A percentile compares a stretch with the other conserved stretches of the same genome.
These are phyloP conservation scores for Tolypocladium amazonense DNA, from an alignment of 2,329 filamentous ascomycete species.

Conservation along the genomic window DNA sequence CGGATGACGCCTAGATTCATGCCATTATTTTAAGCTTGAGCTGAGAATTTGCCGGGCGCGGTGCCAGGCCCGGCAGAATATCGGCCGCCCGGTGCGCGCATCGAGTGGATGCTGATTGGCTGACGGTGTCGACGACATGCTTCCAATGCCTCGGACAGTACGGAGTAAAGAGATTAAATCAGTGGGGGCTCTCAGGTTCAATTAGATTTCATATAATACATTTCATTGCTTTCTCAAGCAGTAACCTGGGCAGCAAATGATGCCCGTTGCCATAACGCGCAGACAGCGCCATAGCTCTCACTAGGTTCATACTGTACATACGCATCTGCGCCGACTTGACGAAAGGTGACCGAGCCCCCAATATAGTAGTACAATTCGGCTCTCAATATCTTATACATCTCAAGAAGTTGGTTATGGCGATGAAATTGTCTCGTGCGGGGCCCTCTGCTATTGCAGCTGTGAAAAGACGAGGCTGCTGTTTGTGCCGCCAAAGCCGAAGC, in stretches of 20 bases:
- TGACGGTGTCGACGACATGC: not conserved
- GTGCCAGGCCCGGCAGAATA: slow-evolving; percentile 2
- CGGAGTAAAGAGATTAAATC: no score
- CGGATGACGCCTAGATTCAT: not conserved
- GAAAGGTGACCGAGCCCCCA: not conserved
- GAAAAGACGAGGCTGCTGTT: slow-evolving; percentile 83
- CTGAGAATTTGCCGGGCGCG: not conserved
- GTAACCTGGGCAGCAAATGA: not conserved
- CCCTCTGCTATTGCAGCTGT: slow-evolving; percentile 6
- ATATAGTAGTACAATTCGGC: not conserved
- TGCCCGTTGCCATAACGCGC: not conserved
- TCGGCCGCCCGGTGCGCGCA: slow-evolving; percentile 1
- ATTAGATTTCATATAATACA: not conserved
- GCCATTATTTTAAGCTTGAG: not conserved
- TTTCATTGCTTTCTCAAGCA: not conserved
- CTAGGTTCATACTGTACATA: not conserved
- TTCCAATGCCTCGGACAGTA: not conserved
- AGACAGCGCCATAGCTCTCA: not conserved
- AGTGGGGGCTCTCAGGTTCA: not conserved
- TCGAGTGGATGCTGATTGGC: not conserved
- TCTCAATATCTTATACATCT: not conserved
- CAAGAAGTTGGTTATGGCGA: not conserved
- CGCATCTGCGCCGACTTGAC: not conserved
- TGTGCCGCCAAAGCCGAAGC: slow-evolving; percentile 95
- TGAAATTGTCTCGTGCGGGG: not conserved